Evolutionary conservation across 129 eudicot genomes (phyloP).

Genomic region (Ambrosia artemisiifolia): DNA sequence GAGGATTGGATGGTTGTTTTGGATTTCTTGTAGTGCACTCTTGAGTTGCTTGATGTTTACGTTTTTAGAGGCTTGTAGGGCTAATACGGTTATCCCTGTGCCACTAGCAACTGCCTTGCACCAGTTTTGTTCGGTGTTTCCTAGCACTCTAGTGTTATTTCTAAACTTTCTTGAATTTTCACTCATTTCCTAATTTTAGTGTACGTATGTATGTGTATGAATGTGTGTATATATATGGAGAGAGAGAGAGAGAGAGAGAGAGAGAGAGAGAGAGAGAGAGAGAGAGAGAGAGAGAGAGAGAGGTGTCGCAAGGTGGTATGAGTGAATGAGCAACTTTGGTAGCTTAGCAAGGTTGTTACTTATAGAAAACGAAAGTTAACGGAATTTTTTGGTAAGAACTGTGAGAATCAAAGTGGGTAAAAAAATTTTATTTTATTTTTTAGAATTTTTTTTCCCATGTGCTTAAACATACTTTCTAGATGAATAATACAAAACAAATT

Average conservation of each 20-base stretch:
- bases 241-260: neutral
- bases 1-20: constrained; percentile 49
- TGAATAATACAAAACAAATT: no score
- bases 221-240: neutral
- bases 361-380: neutral
- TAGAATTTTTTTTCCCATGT: no score
- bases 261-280: neutral
- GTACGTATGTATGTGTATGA: neutral
- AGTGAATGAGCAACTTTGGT: neutral
- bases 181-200: neutral
- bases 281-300: neutral
- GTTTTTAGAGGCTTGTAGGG: constrained; percentile 36
- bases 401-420: no score
- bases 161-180: constrained; percentile 15
- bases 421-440: no score
- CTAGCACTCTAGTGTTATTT: constrained; percentile 30
- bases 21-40: constrained; percentile 39
- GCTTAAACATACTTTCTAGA: no score
- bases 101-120: constrained; percentile 40
- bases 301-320: neutral
- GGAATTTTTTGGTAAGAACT: no score
- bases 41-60: constrained; percentile 28
- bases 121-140: constrained; percentile 48
- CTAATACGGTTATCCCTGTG: constrained; percentile 44
- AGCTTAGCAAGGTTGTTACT: constrained; percentile 12